Percentiles rank a stretch among this genome's conserved stretches.
phyloP scores from a whole-genome alignment of 1,284 basidiomycete species.

The Sporisorium graminicola region DNA sequence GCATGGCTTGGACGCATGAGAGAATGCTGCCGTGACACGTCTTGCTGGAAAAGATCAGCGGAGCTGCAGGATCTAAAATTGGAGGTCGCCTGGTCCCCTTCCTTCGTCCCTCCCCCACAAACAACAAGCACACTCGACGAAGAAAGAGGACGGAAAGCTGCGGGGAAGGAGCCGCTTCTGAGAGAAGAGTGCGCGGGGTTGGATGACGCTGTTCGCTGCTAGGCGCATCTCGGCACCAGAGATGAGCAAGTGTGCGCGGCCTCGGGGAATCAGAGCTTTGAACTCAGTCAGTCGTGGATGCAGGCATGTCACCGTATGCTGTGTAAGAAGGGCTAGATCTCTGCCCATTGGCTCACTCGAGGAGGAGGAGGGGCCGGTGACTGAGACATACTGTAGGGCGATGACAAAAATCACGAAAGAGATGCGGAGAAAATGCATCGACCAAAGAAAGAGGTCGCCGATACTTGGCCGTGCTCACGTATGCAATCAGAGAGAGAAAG shows the following conservation, averaged over 20 bases:
- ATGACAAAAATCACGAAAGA: background rate
- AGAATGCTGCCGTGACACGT: background rate
- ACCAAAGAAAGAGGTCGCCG: constrained; percentile 6
- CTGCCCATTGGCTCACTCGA: too few relatives aligned
- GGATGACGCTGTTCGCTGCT: constrained; percentile 5
- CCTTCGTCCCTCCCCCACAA: too few relatives aligned
- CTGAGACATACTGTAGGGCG: background rate
- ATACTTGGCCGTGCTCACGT: background rate
- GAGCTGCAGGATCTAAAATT: constrained; percentile 32
- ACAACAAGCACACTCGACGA: too few relatives aligned
- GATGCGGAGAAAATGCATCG: background rate
- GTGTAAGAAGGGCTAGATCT: background rate
- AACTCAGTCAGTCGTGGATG: background rate
- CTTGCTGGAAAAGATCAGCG: background rate
- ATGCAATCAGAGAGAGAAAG: background rate
- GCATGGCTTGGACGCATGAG: too few relatives aligned
- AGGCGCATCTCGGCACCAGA: constrained; percentile 42
- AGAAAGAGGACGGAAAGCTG: background rate
- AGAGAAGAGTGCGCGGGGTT: too few relatives aligned
- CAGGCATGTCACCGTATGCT: constrained; percentile 7
- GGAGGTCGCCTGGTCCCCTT: too few relatives aligned
- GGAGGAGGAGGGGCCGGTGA: background rate
- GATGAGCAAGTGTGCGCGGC: constrained; percentile 4
- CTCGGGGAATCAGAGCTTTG: constrained; percentile 28
- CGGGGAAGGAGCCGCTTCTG: constrained; percentile 7